Evolutionary conservation across 2,329 filamentous ascomycete genomes (phyloP).

Genomic region (Cryphonectria parasitica): DNA sequence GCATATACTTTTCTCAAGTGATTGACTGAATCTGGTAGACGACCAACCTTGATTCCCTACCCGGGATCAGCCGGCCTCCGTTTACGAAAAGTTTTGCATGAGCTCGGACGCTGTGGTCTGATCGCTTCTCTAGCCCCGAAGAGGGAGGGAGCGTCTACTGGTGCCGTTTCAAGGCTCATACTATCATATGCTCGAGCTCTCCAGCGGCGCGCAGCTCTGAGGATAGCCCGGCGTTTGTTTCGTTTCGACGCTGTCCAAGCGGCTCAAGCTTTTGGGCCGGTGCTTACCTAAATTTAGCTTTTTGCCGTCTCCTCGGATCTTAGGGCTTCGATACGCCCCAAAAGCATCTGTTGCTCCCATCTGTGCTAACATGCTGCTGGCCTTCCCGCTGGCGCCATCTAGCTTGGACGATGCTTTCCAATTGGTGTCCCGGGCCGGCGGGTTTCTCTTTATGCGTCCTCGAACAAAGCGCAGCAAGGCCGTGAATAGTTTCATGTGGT

Average conservation of each 20-base stretch:
- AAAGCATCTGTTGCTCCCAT: not conserved
- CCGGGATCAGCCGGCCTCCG: not conserved
- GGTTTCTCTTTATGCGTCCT: not conserved
- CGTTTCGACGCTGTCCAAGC: conserved; percentile 1
- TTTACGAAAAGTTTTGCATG: conserved; percentile 21
- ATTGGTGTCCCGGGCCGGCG: not conserved
- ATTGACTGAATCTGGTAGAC: not conserved
- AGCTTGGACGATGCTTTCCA: not conserved
- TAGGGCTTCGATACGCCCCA: not conserved
- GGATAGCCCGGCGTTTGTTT: not conserved
- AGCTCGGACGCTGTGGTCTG: conserved; percentile 15
- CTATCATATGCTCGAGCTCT: conserved; percentile 2
- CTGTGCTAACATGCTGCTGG: conserved; percentile 9
- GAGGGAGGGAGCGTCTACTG: not conserved
- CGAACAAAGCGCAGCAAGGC: not conserved
- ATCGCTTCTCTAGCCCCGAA: conserved; percentile 1
- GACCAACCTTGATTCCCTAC: not conserved
- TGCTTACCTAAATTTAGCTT: not conserved
- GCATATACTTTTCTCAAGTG: not conserved
- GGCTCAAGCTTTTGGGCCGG: not conserved
- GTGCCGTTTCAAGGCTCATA: conserved; percentile 5
- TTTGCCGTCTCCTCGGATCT: not conserved
- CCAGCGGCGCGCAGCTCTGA: conserved; percentile 10
- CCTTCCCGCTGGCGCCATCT: conserved; percentile 8
- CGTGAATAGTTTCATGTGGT: not conserved